A percentile compares a stretch with the other conserved stretches of the same genome.
phyloP scores from a whole-genome alignment of 2,329 filamentous ascomycete genomes.

The Colletotrichum brevisporum region DNA sequence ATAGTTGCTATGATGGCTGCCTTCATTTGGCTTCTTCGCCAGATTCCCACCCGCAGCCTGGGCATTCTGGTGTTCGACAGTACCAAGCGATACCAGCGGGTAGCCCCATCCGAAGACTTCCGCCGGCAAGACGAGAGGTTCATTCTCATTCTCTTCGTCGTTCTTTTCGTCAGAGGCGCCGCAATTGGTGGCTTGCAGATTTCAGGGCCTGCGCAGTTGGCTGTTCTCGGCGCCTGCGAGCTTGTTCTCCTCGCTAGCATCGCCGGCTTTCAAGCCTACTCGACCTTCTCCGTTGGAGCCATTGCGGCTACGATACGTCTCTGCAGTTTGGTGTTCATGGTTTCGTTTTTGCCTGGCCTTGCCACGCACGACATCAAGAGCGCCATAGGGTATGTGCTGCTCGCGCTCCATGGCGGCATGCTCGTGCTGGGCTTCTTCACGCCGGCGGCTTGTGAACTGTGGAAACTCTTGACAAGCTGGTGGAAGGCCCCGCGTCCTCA shows the following conservation, averaged over 20 bases:
- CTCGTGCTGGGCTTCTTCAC: constrained; percentile 79
- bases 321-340: constrained; percentile 56
- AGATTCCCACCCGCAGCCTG: constrained; percentile 45
- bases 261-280: constrained; percentile 39
- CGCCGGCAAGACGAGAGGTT: constrained; percentile 53
- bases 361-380: constrained; percentile 73
- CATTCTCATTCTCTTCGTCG: constrained; percentile 73
- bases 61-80: constrained; percentile 56
- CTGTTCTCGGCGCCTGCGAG: constrained; percentile 78
- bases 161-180: constrained; percentile 75
- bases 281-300: constrained; percentile 32
- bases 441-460: constrained; percentile 62
- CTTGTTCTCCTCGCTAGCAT: constrained; percentile 68
- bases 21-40: constrained; percentile 49
- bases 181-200: constrained; percentile 77
- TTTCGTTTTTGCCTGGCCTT: constrained; percentile 71
- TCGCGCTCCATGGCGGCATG: constrained; percentile 75
- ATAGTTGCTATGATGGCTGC: constrained; percentile 43
- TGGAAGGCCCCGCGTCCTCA: constrained; percentile 33
- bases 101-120: constrained; percentile 66
- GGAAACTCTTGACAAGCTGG: constrained; percentile 18
- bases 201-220: constrained; percentile 72
- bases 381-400: constrained; percentile 78
- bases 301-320: constrained; percentile 58
- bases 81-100: constrained; percentile 78